Percentiles rank a stretch among this genome's conserved stretches.
Conservation (phyloP, 306 rosid genomes). For the Lathyrus sativus region DNA sequence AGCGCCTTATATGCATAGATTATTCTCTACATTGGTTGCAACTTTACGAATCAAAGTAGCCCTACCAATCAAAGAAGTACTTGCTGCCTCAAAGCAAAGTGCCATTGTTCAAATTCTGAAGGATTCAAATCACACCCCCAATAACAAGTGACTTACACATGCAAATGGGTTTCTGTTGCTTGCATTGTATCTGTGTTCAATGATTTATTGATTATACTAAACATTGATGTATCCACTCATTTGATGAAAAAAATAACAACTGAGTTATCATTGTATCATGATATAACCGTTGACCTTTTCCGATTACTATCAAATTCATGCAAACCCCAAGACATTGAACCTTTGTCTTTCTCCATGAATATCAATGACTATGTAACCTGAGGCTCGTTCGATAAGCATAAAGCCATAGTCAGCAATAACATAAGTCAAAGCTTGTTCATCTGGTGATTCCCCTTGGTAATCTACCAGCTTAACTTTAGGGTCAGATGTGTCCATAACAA, state of each 20-base stretch:
- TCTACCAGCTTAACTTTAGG: conserved; percentile 71
- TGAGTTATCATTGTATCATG: conserved; percentile 73
- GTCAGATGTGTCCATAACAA: conserved; percentile 65
- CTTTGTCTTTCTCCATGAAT: conserved; percentile 73
- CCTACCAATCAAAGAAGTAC: conserved; percentile 83
- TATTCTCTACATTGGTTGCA: conserved; percentile 66
- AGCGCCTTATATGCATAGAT: conserved; percentile 71
- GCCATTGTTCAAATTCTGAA: conserved; percentile 85
- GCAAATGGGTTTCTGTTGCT: conserved; percentile 71
- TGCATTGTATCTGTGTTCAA: conserved; percentile 47
- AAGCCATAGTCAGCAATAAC: conserved; percentile 93
- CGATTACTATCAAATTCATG: conserved; percentile 97
- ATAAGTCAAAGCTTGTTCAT: conserved; percentile 90
- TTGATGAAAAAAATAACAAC: conserved; percentile 86
- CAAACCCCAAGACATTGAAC: conserved; percentile 89
- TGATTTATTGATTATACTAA: conserved; percentile 61
- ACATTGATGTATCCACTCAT: conserved; percentile 92
- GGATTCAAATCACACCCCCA: conserved; percentile 70
- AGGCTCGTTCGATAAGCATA: conserved; percentile 84
- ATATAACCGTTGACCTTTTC: conserved; percentile 90
- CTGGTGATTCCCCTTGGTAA: conserved; percentile 99
- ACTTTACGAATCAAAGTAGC: conserved; percentile 80
- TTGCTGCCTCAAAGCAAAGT: conserved; percentile 78
- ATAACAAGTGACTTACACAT: conserved; percentile 87
- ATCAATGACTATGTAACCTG: conserved; percentile 86